These are phyloP conservation scores for Helotiales sp. DNA, from an alignment of 2,329 filamentous ascomycete genomes.

Conservation along the genomic window DNA sequence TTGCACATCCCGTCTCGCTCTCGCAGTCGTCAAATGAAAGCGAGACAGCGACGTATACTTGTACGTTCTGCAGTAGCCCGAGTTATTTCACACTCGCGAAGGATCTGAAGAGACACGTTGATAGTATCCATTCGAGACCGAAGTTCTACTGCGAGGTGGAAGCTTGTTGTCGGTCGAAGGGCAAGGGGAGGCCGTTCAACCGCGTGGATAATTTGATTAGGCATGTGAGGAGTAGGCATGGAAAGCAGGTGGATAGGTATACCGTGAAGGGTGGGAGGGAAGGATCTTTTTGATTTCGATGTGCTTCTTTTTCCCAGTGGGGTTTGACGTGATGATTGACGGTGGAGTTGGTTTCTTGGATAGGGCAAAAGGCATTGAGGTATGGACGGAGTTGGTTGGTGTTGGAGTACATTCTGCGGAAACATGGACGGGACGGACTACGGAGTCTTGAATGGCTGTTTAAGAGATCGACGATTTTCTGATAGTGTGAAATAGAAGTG, in stretches of 20 bases:
- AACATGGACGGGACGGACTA: background rate
- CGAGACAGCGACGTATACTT: background rate
- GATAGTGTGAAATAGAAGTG: background rate
- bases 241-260: background rate
- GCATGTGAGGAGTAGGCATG: slow-evolving; percentile 14
- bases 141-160: slow-evolving; percentile 5
- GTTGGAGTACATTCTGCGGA: background rate
- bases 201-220: slow-evolving; percentile 8
- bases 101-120: slow-evolving; percentile 17
- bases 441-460: background rate
- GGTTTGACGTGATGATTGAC: background rate
- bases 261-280: background rate
- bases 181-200: slow-evolving; percentile 10
- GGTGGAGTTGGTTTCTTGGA: background rate
- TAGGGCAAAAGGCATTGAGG: background rate
- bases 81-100: slow-evolving; percentile 13
- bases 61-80: slow-evolving; percentile 3
- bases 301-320: too few relatives aligned
- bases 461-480: background rate
- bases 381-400: background rate
- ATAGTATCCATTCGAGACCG: slow-evolving; percentile 9
- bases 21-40: background rate
- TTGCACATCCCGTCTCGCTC: background rate
- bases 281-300: background rate
- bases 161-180: slow-evolving; percentile 3